These are phyloP conservation scores for Nepenthes mirabilis DNA, from an alignment of 148 eudicot genomes.

Conservation along the genomic window DNA sequence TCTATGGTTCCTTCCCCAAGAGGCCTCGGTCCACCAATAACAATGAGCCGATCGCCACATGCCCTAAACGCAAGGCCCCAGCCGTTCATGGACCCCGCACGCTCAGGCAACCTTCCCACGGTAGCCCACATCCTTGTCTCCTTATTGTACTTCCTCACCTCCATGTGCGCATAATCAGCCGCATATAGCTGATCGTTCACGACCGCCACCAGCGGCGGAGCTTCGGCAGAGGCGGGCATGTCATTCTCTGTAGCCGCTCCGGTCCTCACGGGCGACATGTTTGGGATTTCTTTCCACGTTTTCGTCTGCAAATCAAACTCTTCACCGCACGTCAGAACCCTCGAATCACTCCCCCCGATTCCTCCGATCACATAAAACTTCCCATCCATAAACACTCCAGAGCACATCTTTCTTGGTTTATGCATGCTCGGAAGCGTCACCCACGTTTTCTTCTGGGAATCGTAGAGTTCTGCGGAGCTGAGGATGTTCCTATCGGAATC, in stretches of 20 bases:
- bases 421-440: conserved; percentile 47
- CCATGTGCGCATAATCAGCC: conserved; percentile 48
- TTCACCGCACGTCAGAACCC: conserved; percentile 53
- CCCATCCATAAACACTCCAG: conserved; percentile 70
- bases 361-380: conserved; percentile 80
- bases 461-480: conserved; percentile 53
- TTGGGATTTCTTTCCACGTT: conserved; percentile 49
- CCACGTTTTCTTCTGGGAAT: conserved; percentile 58
- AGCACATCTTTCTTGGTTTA: conserved; percentile 55
- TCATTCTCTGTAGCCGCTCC: conserved; percentile 22
- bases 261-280: conserved; percentile 41
- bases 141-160: conserved; percentile 45
- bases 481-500: conserved; percentile 37
- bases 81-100: conserved; percentile 55
- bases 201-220: conserved; percentile 70
- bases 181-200: conserved; percentile 69
- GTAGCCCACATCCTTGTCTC: conserved; percentile 30
- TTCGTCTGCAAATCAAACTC: conserved; percentile 38
- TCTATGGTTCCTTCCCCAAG: conserved; percentile 45
- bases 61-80: conserved; percentile 89
- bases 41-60: conserved; percentile 59
- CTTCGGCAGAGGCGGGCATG: conserved; percentile 34
- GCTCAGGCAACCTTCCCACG: conserved; percentile 60
- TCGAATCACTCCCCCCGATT: conserved; percentile 26
- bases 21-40: conserved; percentile 55